A percentile compares a stretch with the other conserved stretches of the same genome.
phyloP scores from a whole-genome alignment of 768 basidiomycete species.

The Terana coerulea region DNA sequence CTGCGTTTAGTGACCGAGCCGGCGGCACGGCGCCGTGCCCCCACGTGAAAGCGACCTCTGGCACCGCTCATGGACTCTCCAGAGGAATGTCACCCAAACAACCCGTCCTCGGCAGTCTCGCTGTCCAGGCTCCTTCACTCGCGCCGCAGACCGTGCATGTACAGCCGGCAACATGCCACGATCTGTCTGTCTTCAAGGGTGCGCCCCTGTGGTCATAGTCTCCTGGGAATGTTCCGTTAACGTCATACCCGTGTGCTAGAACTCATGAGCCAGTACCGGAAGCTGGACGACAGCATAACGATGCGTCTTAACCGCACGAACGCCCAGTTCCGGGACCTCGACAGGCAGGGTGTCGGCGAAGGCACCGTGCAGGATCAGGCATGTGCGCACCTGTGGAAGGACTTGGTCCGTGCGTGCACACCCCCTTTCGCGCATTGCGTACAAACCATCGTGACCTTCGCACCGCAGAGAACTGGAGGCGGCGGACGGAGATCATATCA shows the following conservation, averaged over 20 bases:
- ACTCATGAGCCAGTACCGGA: constrained; percentile 77
- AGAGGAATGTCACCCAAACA: constrained; percentile 36
- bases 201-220: too few relatives aligned
- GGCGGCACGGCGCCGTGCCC: neutral
- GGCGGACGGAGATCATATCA: constrained; percentile 66
- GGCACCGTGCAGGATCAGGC: constrained; percentile 68
- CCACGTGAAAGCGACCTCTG: constrained; percentile 6
- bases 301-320: constrained; percentile 80
- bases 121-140: constrained; percentile 59
- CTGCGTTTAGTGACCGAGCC: neutral
- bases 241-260: constrained; percentile 40
- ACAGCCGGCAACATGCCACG: constrained; percentile 66
- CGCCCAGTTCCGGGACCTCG: constrained; percentile 71
- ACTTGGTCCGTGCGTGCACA: constrained; percentile 62
- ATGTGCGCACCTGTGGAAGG: constrained; percentile 73
- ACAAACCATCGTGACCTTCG: neutral
- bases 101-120: constrained; percentile 61
- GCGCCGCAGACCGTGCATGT: constrained; percentile 67
- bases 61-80: neutral
- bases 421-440: constrained; percentile 34
- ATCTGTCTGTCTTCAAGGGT: constrained; percentile 81
- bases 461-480: constrained; percentile 53
- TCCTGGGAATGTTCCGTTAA: constrained; percentile 6
- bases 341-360: constrained; percentile 45
- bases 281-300: constrained; percentile 72